Percentiles rank a stretch among this genome's conserved stretches.
Evolutionary conservation across 2,329 filamentous ascomycete genomes (phyloP).

Genomic region (Ophiostoma triangulosporum): DNA sequence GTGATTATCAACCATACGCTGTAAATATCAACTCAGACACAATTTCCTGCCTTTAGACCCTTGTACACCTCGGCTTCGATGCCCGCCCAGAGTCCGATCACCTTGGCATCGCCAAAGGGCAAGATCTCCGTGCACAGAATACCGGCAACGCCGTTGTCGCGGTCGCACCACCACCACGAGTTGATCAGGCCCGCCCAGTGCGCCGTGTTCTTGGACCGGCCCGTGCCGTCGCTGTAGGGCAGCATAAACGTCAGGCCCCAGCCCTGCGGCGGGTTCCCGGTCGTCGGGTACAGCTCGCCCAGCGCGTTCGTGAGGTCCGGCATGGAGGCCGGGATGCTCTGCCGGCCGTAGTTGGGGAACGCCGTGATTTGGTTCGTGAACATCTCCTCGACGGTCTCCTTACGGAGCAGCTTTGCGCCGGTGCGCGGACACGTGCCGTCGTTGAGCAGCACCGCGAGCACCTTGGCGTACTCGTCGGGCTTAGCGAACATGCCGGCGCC

Average conservation of each 20-base stretch:
- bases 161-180: constrained; percentile 45
- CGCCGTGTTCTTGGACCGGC: constrained; percentile 32
- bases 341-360: constrained; percentile 33
- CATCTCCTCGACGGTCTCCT: constrained; percentile 44
- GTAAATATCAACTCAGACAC: too few relatives aligned
- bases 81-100: constrained; percentile 23
- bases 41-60: background rate
- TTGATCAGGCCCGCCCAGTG: constrained; percentile 45
- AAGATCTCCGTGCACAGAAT: constrained; percentile 32
- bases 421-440: constrained; percentile 45
- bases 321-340: constrained; percentile 28
- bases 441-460: constrained; percentile 47
- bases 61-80: constrained; percentile 23
- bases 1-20: too few relatives aligned
- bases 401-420: constrained; percentile 35
- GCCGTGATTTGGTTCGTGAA: constrained; percentile 46
- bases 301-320: constrained; percentile 30
- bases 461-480: constrained; percentile 30
- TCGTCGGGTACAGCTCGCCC: constrained; percentile 32
- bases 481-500: constrained; percentile 31
- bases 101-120: constrained; percentile 27
- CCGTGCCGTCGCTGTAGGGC: constrained; percentile 29
- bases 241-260: constrained; percentile 47
- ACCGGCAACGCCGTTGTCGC: constrained; percentile 39
- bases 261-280: constrained; percentile 37